Base-by-base conservation (phyloP, 2,329 filamentous ascomycete species). In the Aureobasidium musti region DNA sequence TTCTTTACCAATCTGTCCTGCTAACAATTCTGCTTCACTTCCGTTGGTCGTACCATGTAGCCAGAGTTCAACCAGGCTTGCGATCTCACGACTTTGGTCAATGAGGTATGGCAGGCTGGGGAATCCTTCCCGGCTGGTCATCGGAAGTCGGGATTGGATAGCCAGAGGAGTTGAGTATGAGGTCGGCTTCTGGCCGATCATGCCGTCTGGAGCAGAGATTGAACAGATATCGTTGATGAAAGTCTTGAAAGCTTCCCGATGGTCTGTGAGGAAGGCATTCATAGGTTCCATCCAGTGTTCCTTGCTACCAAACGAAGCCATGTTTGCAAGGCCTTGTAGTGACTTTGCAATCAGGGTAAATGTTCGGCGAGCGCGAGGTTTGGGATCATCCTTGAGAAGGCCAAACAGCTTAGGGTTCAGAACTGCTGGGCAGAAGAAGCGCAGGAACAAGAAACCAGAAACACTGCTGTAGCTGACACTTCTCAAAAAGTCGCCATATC, bases 241-340 rank as follows among this genome's bases (percentile, higher is more conserved):
- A 54, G 89, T 85, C 76, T 93, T 96, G 77, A 97, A 92, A 45
- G 90, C 86, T 72, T 89, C 84, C 23, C 92, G 87, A 73, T 96
- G 89, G 1, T 86, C 82, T 10, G 83, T 84, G 54, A 98, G 81
- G 72, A 97, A 97, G 50, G 86, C 86, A 74, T 97, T 98, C 94
- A 98, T 98, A 0, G 92, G 92, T 79, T 97, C 93, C 93, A 98
- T 97, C 92, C 92, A 98, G n/a, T 90, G 88, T 77, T 98, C 94
- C 75, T 97, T 96, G 74, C 91, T 93, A 47, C 94, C 94, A 74
- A 97, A 97, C 0, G 87, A 92, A 1, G 91, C 91, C 78, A 97
- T 84, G 75, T 97, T 97, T 21, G 92, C 92, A 67, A 98, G 83
- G 19, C 92, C 93, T 78, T 97, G 93, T 10, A 98, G 81, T 1